Conservation (phyloP, 768 basidiomycete genomes). For the Calocera cornea region DNA sequence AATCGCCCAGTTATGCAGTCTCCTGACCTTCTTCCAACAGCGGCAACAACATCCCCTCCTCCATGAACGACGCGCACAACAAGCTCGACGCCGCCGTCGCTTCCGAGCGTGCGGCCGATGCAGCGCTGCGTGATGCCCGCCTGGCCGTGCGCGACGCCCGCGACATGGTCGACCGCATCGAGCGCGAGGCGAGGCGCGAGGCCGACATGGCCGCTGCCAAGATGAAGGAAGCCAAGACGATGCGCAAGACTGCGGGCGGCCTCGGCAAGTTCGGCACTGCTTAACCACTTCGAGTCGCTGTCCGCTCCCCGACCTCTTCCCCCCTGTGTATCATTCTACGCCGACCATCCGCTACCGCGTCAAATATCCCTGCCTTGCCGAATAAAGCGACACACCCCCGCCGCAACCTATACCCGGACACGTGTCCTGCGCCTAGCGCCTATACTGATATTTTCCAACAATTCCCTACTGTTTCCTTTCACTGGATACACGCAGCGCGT, state of each 20-base stretch:
- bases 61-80: background rate
- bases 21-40: background rate
- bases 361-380: too few relatives aligned
- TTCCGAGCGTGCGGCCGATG: background rate
- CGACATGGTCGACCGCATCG: background rate
- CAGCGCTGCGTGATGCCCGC: background rate
- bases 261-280: background rate
- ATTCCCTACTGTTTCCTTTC: too few relatives aligned
- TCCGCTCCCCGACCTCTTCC: too few relatives aligned
- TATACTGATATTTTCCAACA: too few relatives aligned
- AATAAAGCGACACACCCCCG: too few relatives aligned
- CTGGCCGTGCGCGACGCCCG: background rate
- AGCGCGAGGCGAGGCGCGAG: background rate
- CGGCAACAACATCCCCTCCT: background rate
- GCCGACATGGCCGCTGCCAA: background rate
- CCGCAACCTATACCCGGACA: too few relatives aligned
- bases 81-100: conserved; percentile 3
- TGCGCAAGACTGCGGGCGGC: background rate
- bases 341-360: too few relatives aligned
- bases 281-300: background rate
- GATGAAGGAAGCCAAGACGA: background rate
- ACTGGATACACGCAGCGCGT: too few relatives aligned
- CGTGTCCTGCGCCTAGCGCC: too few relatives aligned
- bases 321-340: too few relatives aligned
- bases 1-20: background rate